Evolutionary conservation across 495 filamentous ascomycete species (phyloP), one percentile per base, ranked within the genome.

Genomic region (Penicillium daleae): DNA sequence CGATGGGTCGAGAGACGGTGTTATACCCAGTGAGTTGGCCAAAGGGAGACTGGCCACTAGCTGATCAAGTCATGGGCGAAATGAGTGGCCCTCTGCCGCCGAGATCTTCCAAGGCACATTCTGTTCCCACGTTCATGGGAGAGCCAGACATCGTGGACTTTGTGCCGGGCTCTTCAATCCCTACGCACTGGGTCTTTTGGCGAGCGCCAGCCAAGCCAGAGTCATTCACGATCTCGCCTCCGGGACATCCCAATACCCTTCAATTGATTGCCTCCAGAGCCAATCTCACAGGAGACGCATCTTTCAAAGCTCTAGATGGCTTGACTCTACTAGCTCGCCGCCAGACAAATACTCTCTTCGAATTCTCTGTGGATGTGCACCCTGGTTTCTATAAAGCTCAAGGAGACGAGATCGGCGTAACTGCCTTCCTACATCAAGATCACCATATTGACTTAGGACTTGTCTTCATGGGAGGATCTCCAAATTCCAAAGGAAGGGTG

Each of bases 1-100:
- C 85, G 10, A 86, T 87, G 84, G 84, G 82, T 24, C 71, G 85
- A 0, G 86, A 87, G 67, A 85, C 83, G 1, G 72, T 84, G 27
- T 71, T 89, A 53, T 78, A 78, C 6, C 77, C 84, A 6, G 83
- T 85, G 5, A 77, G 72, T 31, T 89, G 85, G 85, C 55, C 71
- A 0, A 26, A 61, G 21, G 66, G 56, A 0, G 61, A 66, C 12
- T 71, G 69, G 69, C 69, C 69, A 5, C 15, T 59, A 32, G 35
- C 68, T 29, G 58, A 55, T 10, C 71, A 70, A 13, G 74, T 86
- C 9, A 48, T 57, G 12, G 69, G 69, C 1, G 8, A 37, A 15
- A 66, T 66, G 63, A 56, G 6, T 1, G 69, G 69, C 17, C 27
- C 57, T 6, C 46, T 71, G 26, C 67, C 70, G 1, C 31, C 33